Conservation (phyloP, 2,329 filamentous ascomycete genomes). For the Ophiosphaerella narmari region DNA sequence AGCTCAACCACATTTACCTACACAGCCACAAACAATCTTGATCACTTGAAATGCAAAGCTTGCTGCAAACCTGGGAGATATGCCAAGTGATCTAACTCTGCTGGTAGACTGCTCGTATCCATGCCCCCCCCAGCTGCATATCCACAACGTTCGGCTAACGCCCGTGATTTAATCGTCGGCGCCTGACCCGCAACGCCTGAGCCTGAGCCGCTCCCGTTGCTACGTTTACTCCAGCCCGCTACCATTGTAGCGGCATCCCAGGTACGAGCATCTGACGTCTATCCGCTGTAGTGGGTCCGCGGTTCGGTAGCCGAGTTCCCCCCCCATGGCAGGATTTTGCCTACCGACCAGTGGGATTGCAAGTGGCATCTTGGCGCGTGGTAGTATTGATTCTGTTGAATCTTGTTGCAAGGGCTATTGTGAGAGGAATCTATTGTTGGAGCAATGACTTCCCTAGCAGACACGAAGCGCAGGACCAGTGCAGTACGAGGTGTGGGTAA, state of each 20-base stretch:
- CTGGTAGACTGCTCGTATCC: neutral
- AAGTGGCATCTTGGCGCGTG: no score
- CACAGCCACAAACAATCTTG: conserved; percentile 1
- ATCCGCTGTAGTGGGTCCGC: neutral
- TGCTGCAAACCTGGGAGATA: neutral
- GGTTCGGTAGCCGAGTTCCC: neutral
- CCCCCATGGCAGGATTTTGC: no score
- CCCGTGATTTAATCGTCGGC: neutral
- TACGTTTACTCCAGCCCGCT: neutral
- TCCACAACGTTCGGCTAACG: no score
- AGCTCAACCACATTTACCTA: neutral
- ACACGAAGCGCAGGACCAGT: no score
- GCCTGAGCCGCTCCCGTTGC: conserved; percentile 2
- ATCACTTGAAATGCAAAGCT: neutral
- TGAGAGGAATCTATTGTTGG: no score
- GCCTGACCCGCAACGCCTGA: conserved; percentile 1
- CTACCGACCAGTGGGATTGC: no score
- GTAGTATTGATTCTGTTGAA: no score
- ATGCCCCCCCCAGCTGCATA: no score
- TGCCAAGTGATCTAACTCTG: no score
- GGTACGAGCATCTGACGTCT: neutral
- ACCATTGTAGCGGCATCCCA: conserved; percentile 2
- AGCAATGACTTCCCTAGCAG: no score
- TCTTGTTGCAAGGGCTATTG: no score
- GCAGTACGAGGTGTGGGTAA: no score